Conservation (phyloP, 2,329 filamentous ascomycete species). For the Harringtonia aguacate region DNA sequence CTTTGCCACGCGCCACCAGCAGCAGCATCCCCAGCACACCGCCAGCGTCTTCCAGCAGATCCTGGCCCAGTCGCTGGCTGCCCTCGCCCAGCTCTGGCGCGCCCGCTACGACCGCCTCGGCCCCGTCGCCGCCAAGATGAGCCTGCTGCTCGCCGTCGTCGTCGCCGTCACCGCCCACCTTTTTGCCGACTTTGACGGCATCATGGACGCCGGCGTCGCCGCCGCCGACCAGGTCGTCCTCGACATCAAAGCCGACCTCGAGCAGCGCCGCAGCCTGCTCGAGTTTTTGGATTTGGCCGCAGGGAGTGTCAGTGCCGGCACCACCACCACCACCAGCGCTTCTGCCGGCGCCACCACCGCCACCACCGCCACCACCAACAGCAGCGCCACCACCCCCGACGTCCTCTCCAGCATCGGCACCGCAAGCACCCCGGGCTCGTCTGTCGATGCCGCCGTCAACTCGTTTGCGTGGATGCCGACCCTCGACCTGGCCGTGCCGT, state of each 20-base stretch:
- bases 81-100: constrained; percentile 1
- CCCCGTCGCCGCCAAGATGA: constrained; percentile 5
- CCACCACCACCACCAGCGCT: not conserved
- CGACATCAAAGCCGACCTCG: not conserved
- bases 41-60: constrained; percentile 1
- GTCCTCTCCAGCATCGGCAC: too few species aligned
- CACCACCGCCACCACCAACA: too few species aligned
- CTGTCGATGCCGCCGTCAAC: too few species aligned
- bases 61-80: not conserved
- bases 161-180: constrained; percentile 1
- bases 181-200: not conserved
- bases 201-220: constrained; percentile 1
- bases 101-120: constrained; percentile 4
- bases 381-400: too few species aligned
- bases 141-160: constrained; percentile 4
- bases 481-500: not conserved
- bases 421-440: too few species aligned
- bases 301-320: not conserved
- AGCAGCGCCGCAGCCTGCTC: not conserved
- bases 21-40: constrained; percentile 2
- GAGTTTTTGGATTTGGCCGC: not conserved
- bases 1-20: not conserved
- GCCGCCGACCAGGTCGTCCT: not conserved
- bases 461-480: not conserved
- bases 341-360: too few species aligned